Percentiles rank a stretch among this genome's conserved stretches.
phyloP scores from a whole-genome alignment of 768 basidiomycete species.

The Collybiopsis luxurians region DNA sequence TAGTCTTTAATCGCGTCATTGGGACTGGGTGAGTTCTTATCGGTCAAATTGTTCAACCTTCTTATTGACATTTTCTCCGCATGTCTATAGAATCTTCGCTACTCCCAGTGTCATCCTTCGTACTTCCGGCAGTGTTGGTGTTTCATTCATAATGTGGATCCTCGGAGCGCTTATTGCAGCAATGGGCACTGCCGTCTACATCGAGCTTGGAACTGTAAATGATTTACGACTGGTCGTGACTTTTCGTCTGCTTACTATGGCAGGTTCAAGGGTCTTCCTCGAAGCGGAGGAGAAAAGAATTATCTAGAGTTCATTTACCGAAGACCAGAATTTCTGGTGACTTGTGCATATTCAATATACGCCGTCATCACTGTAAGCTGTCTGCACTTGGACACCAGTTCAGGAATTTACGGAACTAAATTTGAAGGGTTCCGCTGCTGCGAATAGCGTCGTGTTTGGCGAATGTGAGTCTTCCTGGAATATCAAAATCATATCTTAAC shows the following conservation, averaged over 20 bases:
- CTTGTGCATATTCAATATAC: conserved; percentile 58
- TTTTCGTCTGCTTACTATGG: conserved; percentile 1
- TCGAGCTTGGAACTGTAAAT: conserved; percentile 72
- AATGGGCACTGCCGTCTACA: conserved; percentile 66
- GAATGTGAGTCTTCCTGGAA: conserved; percentile 49
- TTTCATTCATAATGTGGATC: conserved; percentile 69
- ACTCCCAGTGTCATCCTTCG: conserved; percentile 66
- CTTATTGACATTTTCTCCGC: not conserved
- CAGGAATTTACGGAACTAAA: not conserved
- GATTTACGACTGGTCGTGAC: not conserved
- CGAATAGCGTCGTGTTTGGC: conserved; percentile 64
- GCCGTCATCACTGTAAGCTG: conserved; percentile 52
- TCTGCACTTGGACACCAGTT: not conserved
- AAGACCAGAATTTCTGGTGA: conserved; percentile 56
- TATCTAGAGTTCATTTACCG: conserved; percentile 72
- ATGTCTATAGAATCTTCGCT: conserved; percentile 58
- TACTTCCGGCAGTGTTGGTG: conserved; percentile 67
- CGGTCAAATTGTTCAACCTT: not conserved
- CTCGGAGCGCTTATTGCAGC: conserved; percentile 63
- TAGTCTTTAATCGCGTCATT: conserved; percentile 77
- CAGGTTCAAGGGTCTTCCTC: conserved; percentile 54
- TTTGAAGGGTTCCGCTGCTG: conserved; percentile 53
- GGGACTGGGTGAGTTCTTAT: conserved; percentile 54
- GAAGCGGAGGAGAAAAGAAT: conserved; percentile 74
- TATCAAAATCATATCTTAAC: not conserved